Conservation (phyloP, 225 moss, liverwort and hornwort species). For the Pseudisothecium myosuroides region DNA sequence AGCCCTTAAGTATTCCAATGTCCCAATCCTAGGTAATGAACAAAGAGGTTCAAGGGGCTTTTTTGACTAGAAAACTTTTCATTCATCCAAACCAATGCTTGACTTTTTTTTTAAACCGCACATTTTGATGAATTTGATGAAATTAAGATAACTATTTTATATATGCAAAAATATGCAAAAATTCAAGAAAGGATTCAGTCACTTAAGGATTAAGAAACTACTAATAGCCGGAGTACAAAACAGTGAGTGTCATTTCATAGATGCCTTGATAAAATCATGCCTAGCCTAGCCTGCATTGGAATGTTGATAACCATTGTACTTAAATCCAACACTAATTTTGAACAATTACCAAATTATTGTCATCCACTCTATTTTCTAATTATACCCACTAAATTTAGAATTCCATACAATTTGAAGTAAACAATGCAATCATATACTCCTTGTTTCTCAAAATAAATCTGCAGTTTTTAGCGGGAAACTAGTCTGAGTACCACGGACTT, state of each 20-base stretch:
- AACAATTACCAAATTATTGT: not conserved
- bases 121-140: not conserved
- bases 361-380: not conserved
- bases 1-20: accelerated
- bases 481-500: too few relatives aligned
- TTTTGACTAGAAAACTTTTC: not conserved
- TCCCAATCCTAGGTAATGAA: not conserved
- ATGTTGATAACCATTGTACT: not conserved
- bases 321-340: not conserved
- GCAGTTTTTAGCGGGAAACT: too few relatives aligned
- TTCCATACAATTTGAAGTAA: not conserved
- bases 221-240: too few relatives aligned
- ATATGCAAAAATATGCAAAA: too few relatives aligned
- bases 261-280: not conserved
- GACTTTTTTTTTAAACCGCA: not conserved
- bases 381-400: not conserved
- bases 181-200: not conserved
- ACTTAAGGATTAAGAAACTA: not conserved
- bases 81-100: not conserved
- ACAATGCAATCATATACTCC: not conserved
- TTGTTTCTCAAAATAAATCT: too few relatives aligned
- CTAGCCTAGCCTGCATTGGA: not conserved
- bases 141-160: not conserved
- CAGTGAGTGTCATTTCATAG: not conserved
- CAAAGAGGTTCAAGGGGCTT: too few relatives aligned